These are phyloP conservation scores for Boletus rubescentipes DNA, from an alignment of 768 basidiomycete species.

Conservation along the genomic window DNA sequence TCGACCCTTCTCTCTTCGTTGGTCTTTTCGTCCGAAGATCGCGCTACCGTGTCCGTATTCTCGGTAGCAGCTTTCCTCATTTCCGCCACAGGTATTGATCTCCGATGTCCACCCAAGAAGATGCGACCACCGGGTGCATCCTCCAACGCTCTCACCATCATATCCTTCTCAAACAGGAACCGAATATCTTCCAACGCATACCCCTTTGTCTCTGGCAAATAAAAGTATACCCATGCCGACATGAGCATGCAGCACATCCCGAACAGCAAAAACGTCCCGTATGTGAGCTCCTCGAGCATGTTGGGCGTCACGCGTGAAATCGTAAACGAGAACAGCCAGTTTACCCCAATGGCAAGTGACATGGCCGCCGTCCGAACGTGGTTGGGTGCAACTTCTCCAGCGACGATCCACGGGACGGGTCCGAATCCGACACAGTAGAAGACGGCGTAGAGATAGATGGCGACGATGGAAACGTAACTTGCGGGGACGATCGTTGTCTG, in stretches of 20 bases:
- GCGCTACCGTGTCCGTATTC: neutral
- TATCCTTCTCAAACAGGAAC: slow-evolving; percentile 36
- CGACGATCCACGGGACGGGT: slow-evolving; percentile 33
- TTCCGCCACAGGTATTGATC: slow-evolving; percentile 30
- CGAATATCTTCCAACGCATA: slow-evolving; percentile 40
- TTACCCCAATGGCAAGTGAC: slow-evolving; percentile 32
- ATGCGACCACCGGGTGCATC: slow-evolving; percentile 35
- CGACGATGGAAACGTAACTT: slow-evolving; percentile 39
- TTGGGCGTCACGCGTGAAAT: slow-evolving; percentile 39
- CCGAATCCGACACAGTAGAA: slow-evolving; percentile 37
- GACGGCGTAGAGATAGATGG: slow-evolving; percentile 38
- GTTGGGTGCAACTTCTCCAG: slow-evolving; percentile 38
- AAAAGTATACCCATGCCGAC: slow-evolving; percentile 36
- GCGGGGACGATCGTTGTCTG: slow-evolving; percentile 28
- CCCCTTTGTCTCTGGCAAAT: slow-evolving; percentile 42
- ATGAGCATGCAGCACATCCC: slow-evolving; percentile 34
- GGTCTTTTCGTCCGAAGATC: neutral
- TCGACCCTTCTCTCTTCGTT: neutral
- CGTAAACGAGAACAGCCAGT: slow-evolving; percentile 39
- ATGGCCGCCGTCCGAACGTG: slow-evolving; percentile 37
- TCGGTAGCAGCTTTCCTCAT: slow-evolving; percentile 14
- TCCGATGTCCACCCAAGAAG: slow-evolving; percentile 26
- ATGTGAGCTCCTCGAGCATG: slow-evolving; percentile 32
- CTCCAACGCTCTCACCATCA: slow-evolving; percentile 32
- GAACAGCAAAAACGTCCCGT: slow-evolving; percentile 35